These are phyloP conservation scores for Metschnikowia santaceciliae DNA, from an alignment of 805 yeast species.

Conservation along the genomic window DNA sequence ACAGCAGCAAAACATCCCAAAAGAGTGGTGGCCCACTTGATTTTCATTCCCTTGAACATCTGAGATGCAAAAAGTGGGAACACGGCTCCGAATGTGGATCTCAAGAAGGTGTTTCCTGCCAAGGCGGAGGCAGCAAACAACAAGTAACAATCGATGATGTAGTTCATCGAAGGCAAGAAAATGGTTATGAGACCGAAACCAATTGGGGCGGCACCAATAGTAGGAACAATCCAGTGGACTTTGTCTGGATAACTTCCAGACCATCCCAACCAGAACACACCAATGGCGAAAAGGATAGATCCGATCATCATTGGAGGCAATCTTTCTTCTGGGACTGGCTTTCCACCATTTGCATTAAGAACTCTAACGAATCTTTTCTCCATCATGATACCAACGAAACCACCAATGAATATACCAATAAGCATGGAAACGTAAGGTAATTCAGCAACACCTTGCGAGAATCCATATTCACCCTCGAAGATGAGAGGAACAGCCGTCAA, in stretches of 20 bases:
- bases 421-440: conserved; percentile 78
- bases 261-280: conserved; percentile 21
- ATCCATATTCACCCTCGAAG: conserved; percentile 47
- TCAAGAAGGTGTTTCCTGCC: conserved; percentile 54
- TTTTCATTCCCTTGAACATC: conserved; percentile 67
- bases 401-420: conserved; percentile 63
- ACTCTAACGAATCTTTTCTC: conserved; percentile 52
- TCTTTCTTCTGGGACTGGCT: conserved; percentile 21
- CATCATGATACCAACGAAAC: conserved; percentile 45
- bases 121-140: conserved; percentile 62
- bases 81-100: conserved; percentile 63
- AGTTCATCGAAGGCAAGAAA: conserved; percentile 66
- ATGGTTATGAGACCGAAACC: conserved; percentile 56
- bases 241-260: conserved; percentile 18
- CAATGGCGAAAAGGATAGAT: conserved; percentile 13
- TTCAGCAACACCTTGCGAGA: conserved; percentile 58
- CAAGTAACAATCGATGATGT: conserved; percentile 67
- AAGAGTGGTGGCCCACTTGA: conserved; percentile 75
- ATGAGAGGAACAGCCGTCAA: conserved; percentile 75
- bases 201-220: conserved; percentile 53
- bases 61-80: conserved; percentile 67
- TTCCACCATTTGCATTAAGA: conserved; percentile 26
- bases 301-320: conserved; percentile 21
- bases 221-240: conserved; percentile 45
- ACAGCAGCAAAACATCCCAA: conserved; percentile 57